Percentiles rank a stretch among this genome's conserved stretches.
Evolutionary conservation across 495 filamentous ascomycete genomes (phyloP).

Genomic region (Pseudevernia furfuracea): DNA sequence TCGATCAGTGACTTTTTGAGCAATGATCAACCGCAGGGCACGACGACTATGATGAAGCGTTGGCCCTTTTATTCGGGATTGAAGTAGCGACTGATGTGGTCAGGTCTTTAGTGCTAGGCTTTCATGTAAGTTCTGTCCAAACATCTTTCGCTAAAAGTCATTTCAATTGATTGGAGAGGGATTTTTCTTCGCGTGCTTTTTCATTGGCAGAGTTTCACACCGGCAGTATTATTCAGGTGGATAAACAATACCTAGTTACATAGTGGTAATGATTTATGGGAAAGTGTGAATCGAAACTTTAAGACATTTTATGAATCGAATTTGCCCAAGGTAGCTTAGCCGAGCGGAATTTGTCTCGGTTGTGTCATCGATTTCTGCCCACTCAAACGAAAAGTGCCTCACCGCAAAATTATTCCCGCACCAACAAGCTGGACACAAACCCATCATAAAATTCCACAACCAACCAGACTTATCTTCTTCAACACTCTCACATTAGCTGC

Average conservation of each 20-base stretch:
- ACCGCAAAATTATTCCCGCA: conserved; percentile 5
- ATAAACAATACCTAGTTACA: too few species aligned
- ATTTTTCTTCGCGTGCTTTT: not conserved
- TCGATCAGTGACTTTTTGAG: too few species aligned
- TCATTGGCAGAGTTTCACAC: not conserved
- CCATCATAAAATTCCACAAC: not conserved
- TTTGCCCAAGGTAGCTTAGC: too few species aligned
- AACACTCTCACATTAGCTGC: not conserved
- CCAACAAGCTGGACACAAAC: not conserved
- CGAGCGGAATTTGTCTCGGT: not conserved
- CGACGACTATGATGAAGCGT: not conserved
- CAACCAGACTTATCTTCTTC: not conserved
- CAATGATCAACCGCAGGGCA: too few species aligned
- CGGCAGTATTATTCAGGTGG: too few species aligned
- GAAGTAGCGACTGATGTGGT: not conserved
- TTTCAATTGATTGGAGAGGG: not conserved
- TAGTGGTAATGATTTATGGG: too few species aligned
- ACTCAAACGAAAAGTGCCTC: not conserved
- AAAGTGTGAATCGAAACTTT: too few species aligned
- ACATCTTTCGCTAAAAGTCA: too few species aligned
- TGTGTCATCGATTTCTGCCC: not conserved
- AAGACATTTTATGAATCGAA: too few species aligned
- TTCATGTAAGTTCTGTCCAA: not conserved
- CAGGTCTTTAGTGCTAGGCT: not conserved
- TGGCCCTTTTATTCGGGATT: too few species aligned